Evolutionary conservation across 257 asterid genomes (phyloP).

Genomic region (Solanum sejunctum): DNA sequence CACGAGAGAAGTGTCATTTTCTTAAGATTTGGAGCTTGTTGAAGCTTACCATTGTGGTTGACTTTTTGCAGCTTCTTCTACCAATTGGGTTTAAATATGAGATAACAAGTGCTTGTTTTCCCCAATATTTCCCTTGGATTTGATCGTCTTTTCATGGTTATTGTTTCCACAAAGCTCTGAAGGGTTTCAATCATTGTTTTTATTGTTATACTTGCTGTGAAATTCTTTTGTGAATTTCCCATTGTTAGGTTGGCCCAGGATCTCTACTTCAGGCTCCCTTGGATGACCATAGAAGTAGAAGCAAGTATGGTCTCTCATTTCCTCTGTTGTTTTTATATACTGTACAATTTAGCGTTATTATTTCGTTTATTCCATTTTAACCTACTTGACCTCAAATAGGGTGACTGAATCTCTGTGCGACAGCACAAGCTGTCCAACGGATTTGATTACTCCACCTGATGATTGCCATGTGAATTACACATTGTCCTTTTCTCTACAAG

Average conservation of each 20-base stretch:
- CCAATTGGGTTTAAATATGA: neutral
- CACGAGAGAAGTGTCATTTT: neutral
- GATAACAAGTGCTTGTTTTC: neutral
- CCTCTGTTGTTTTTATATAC: neutral
- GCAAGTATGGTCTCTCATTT: slow-evolving; percentile 36
- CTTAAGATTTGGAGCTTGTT: neutral
- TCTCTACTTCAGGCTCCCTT: slow-evolving; percentile 94
- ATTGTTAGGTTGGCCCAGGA: slow-evolving; percentile 78
- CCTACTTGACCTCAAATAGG: slow-evolving; percentile 32
- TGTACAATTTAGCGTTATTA: neutral
- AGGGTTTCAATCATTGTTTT: neutral
- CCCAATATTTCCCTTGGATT: neutral
- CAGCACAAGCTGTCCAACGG: slow-evolving; percentile 72
- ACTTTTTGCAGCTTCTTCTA: neutral
- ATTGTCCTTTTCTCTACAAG: slow-evolving; percentile 81
- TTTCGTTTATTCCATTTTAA: slow-evolving; percentile 5
- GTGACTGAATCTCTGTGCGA: slow-evolving; percentile 78
- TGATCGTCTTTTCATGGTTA: neutral
- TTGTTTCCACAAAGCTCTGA: neutral
- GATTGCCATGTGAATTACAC: slow-evolving; percentile 97
- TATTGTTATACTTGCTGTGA: neutral
- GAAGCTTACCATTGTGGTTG: neutral
- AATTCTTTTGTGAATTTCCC: slow-evolving; percentile 4
- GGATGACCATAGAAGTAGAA: slow-evolving; percentile 64
- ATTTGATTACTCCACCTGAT: slow-evolving; percentile 87